Evolutionary conservation across 345 rosid genomes (phyloP).

Genomic region (Theobroma cacao): DNA sequence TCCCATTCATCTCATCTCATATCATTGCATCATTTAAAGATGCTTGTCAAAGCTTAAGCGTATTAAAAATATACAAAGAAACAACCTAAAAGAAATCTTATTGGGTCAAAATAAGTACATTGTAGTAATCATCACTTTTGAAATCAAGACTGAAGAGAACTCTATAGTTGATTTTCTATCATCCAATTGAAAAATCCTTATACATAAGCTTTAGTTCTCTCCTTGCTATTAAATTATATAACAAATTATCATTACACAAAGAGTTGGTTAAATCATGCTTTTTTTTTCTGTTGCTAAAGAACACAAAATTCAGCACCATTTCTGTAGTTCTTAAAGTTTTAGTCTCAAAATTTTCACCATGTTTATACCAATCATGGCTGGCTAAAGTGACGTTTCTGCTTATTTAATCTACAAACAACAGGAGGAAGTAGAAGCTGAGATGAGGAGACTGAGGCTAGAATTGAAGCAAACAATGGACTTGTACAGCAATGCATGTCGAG

Average conservation of each 20-base stretch:
- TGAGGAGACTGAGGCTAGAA: conserved; percentile 77
- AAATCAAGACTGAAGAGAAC: no score
- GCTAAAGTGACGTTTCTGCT: background rate
- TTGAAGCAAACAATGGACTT: conserved; percentile 84
- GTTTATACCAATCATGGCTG: conserved; percentile 1
- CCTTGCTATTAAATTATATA: no score
- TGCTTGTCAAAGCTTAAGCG: background rate
- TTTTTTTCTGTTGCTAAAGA: conserved; percentile 2
- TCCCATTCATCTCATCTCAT: background rate
- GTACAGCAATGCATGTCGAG: conserved; percentile 83
- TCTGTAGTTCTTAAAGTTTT: background rate
- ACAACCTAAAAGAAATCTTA: no score
- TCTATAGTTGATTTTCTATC: no score
- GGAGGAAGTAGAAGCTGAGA: conserved; percentile 85
- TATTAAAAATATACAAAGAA: background rate
- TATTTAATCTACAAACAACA: conserved; percentile 14
- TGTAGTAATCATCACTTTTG: no score
- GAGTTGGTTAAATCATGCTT: background rate
- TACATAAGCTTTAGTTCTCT: no score
- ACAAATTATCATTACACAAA: no score
- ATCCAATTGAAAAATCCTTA: no score
- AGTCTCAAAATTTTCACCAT: background rate
- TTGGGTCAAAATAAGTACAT: no score
- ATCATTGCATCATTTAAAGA: background rate
- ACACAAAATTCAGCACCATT: background rate